Evolutionary conservation across 2,329 filamentous ascomycete species (phyloP).

Genomic region (Corynespora cassiicola): DNA sequence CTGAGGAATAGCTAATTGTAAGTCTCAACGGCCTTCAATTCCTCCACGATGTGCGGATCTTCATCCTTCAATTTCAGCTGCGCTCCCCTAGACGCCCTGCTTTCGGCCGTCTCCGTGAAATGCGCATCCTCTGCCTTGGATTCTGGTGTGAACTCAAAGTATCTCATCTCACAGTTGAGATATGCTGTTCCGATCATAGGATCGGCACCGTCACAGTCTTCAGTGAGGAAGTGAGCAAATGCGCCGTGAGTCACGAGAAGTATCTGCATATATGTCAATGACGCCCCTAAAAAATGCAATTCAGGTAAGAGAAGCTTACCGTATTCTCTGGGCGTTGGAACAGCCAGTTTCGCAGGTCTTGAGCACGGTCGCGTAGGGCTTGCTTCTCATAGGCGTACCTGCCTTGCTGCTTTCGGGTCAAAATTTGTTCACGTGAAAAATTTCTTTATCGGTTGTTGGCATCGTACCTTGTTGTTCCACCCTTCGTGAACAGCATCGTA

Average conservation of each 20-base stretch:
- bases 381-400: constrained; percentile 37
- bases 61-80: no score
- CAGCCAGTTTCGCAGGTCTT: constrained; percentile 34
- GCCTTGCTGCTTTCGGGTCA: constrained; percentile 25
- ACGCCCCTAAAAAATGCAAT: no score
- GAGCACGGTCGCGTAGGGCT: constrained; percentile 36
- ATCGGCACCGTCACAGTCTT: constrained; percentile 67
- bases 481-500: constrained; percentile 64
- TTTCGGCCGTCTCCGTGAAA: constrained; percentile 32
- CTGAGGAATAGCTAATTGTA: no score
- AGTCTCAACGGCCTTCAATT: constrained; percentile 28
- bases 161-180: constrained; percentile 42
- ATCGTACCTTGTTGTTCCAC: constrained; percentile 73
- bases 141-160: constrained; percentile 33
- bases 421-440: constrained; percentile 1
- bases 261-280: constrained; percentile 62
- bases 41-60: constrained; percentile 36
- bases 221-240: constrained; percentile 82
- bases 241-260: constrained; percentile 83
- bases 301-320: no score
- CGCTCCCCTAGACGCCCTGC: constrained; percentile 24
- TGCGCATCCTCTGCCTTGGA: constrained; percentile 36
- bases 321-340: constrained; percentile 46
- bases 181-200: constrained; percentile 39
- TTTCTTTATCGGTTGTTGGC: no score